Evolutionary conservation across 164 flowering plant genomes (phyloP), one percentile per base, ranked within the genome.

Genomic region (Buxus sempervirens): DNA sequence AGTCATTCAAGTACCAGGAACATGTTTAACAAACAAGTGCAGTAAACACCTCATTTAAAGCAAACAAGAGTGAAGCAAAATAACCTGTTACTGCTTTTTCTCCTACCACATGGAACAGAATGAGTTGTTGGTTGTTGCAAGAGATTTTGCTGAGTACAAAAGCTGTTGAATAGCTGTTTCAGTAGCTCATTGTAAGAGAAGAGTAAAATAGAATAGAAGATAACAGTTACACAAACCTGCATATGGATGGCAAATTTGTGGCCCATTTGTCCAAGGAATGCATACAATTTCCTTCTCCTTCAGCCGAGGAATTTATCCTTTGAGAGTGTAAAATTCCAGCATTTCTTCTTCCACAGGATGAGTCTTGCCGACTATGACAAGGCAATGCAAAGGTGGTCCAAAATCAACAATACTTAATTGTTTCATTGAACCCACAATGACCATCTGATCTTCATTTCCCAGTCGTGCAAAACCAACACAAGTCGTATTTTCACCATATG

Each of bases 401-500:
- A 94, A 91, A 71, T 94, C 91, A 65, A 87, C 80, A 8, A n/a
- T 62, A 55, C 74, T 79, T 25, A 93, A 63, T 66, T 88, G 87
- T 79, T 51, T 82, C 96, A 91, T 90, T 23, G 93, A 69, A 45
- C 97, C 96, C 1, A 90, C 84, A 57, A 86, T 88, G 38, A 94
- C 77, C 82, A 60, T 77, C 79, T 93, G 97, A 82, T 86, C 88
- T 70, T 88, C 96, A 73, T 87, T 80, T 65, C 97, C 98, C 48
- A 94, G 75, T 58, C 96, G 88, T n/a, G 97, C 93, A 63, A 94
- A 71, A 48, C 97, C 98, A 63, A 94, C 96, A 76, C 96, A 91
- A 36, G 62, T 58, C 0, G 98, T 86, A 1, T 88, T 88, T 74
- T 86, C 88, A 75, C 27, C 63, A 68, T 88, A 94, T 26, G 77